These are phyloP conservation scores for Kurtzmaniella quercitrusa DNA, from an alignment of 1,139 yeast genomes.

Conservation along the genomic window DNA sequence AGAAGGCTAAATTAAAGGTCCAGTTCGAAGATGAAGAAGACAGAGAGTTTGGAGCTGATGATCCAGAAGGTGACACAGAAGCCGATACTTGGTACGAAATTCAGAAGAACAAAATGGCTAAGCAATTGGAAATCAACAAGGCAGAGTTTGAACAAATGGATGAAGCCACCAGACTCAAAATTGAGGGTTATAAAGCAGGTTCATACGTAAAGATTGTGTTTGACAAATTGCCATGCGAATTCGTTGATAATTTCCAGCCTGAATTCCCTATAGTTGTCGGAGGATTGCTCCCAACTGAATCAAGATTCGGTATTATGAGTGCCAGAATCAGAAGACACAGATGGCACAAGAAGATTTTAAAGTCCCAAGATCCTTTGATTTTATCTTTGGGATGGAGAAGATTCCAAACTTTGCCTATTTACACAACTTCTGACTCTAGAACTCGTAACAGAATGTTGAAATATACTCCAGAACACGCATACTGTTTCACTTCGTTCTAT, in stretches of 20 bases:
- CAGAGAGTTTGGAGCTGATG: conserved; percentile 68
- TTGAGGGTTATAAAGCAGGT: conserved; percentile 94
- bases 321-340: conserved; percentile 96
- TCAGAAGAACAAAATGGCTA: conserved; percentile 95
- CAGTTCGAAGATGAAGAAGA: conserved; percentile 93
- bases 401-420: conserved; percentile 93
- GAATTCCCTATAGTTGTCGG: conserved; percentile 83
- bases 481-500: conserved; percentile 92
- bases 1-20: conserved; percentile 79
- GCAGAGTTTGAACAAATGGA: conserved; percentile 75
- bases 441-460: conserved; percentile 97
- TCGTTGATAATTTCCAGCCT: conserved; percentile 82
- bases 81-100: conserved; percentile 97
- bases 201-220: conserved; percentile 89
- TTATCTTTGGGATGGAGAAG: conserved; percentile 97
- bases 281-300: conserved; percentile 85
- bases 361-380: conserved; percentile 93
- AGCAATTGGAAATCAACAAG: conserved; percentile 90
- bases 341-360: conserved; percentile 96
- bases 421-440: conserved; percentile 94
- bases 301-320: conserved; percentile 87
- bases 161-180: conserved; percentile 63
- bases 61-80: conserved; percentile 68
- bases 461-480: conserved; percentile 97
- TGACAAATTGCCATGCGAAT: conserved; percentile 83